Conservation (phyloP, 257 asterid genomes). For the Misopates orontium region DNA sequence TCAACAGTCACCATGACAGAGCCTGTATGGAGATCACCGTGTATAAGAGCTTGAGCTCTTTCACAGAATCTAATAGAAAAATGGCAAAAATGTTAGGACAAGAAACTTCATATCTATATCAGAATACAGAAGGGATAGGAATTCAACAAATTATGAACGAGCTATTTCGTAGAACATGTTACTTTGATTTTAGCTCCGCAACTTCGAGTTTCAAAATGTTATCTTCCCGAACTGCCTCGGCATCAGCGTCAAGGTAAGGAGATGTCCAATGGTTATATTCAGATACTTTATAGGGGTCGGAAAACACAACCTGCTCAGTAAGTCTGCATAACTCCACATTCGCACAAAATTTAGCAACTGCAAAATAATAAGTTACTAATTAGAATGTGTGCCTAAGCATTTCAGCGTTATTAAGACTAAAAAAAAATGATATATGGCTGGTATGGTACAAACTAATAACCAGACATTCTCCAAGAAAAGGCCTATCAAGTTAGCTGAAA, state of each 20-base stretch:
- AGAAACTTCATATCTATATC: constrained; percentile 1
- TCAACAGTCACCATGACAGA: constrained; percentile 83
- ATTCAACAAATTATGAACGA: constrained; percentile 3
- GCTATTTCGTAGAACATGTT: constrained; percentile 18
- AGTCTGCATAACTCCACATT: constrained; percentile 94
- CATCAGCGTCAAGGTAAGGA: constrained; percentile 89
- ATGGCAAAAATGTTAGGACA: constrained; percentile 28
- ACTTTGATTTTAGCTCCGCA: constrained; percentile 90
- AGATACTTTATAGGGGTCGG: constrained; percentile 92
- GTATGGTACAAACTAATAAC: constrained; percentile 12
- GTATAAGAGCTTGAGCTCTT: constrained; percentile 94
- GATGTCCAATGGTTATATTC: constrained; percentile 78
- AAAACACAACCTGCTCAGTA: constrained; percentile 92
- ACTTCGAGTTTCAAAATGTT: constrained; percentile 78
- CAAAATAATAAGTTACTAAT: constrained; percentile 32
- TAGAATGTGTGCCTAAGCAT: constrained; percentile 17
- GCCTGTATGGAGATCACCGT: constrained; percentile 93
- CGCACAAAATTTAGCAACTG: constrained; percentile 95
- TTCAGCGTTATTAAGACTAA: constrained; percentile 13
- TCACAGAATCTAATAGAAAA: constrained; percentile 74
- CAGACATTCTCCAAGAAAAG: constrained; percentile 6
- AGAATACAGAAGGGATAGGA: constrained; percentile 3
- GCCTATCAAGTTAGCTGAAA: constrained; percentile 6
- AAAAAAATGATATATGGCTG: background rate
- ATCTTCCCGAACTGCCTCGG: constrained; percentile 78